A percentile compares a stretch with the other conserved stretches of the same genome.
Conservation (phyloP, 2,329 filamentous ascomycete genomes). For the Aureobasidium vineae region DNA sequence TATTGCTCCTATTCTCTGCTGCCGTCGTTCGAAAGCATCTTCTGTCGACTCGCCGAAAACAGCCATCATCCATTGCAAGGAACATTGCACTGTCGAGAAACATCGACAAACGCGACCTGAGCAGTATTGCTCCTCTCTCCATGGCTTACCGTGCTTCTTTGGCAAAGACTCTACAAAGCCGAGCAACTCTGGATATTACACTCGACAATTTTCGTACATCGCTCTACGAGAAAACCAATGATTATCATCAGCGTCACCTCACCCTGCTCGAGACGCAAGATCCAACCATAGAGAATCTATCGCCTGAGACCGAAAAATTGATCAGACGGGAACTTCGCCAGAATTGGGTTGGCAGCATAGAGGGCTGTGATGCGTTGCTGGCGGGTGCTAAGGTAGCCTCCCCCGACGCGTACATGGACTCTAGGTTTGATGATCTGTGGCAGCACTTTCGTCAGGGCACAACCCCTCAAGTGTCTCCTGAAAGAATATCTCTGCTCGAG, state of each 20-base stretch:
- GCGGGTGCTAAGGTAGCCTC: conserved; percentile 60
- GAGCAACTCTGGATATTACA: conserved; percentile 46
- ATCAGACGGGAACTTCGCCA: conserved; percentile 62
- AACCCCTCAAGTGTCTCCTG: conserved; percentile 42
- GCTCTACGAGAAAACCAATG: conserved; percentile 61
- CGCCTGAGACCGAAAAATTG: conserved; percentile 30
- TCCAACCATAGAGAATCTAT: background rate
- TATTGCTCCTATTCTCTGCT: conserved; percentile 80
- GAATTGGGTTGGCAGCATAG: conserved; percentile 75
- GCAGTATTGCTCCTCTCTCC: conserved; percentile 61
- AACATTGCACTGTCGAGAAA: conserved; percentile 48
- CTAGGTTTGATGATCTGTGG: conserved; percentile 71
- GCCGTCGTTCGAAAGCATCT: conserved; percentile 72
- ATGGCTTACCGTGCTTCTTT: conserved; percentile 72
- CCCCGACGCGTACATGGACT: conserved; percentile 63
- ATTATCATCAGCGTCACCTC: conserved; percentile 51
- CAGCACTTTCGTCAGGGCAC: conserved; percentile 54
- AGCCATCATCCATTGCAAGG: conserved; percentile 47
- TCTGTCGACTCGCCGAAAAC: conserved; percentile 44
- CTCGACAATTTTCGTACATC: conserved; percentile 65
- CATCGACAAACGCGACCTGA: conserved; percentile 37
- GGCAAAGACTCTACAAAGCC: conserved; percentile 34
- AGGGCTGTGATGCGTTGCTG: conserved; percentile 70
- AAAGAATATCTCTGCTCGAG: conserved; percentile 50
- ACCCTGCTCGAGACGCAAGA: background rate